Evolutionary conservation across 805 yeast species (phyloP).

Genomic region (Candida morakotiae): DNA sequence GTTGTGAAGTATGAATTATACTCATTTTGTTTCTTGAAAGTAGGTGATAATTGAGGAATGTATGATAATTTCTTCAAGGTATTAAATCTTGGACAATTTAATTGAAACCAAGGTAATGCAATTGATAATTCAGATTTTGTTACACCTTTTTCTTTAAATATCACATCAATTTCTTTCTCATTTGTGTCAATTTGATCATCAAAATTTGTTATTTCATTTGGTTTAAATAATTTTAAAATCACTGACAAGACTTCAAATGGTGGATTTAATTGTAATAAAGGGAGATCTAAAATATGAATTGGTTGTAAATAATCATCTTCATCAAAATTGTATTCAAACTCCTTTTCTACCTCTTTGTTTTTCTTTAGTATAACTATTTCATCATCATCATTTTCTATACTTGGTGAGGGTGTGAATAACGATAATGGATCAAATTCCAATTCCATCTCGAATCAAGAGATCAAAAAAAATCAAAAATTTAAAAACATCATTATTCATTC

Average conservation of each 20-base stretch:
- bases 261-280: slow-evolving; percentile 43
- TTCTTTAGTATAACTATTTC: background rate
- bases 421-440: slow-evolving; percentile 40
- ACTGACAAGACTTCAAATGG: slow-evolving; percentile 42
- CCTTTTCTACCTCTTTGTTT: background rate
- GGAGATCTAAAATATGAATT: slow-evolving; percentile 57
- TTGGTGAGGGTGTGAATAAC: slow-evolving; percentile 27
- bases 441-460: background rate
- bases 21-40: slow-evolving; percentile 27
- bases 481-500: background rate
- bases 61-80: slow-evolving; percentile 16
- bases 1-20: slow-evolving; percentile 47
- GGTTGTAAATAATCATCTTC: slow-evolving; percentile 24
- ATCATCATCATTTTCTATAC: slow-evolving; percentile 4
- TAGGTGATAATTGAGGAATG: slow-evolving; percentile 23
- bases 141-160: slow-evolving; percentile 34
- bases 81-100: slow-evolving; percentile 29
- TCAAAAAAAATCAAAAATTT: background rate
- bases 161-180: slow-evolving; percentile 10
- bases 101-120: slow-evolving; percentile 43
- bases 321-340: background rate
- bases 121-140: slow-evolving; percentile 15
- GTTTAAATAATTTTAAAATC: slow-evolving; percentile 46
- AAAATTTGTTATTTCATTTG: slow-evolving; percentile 52
- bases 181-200: slow-evolving; percentile 6